phyloP scores from a whole-genome alignment of 2,329 filamentous ascomycete species.

The Cytospora piceae region DNA sequence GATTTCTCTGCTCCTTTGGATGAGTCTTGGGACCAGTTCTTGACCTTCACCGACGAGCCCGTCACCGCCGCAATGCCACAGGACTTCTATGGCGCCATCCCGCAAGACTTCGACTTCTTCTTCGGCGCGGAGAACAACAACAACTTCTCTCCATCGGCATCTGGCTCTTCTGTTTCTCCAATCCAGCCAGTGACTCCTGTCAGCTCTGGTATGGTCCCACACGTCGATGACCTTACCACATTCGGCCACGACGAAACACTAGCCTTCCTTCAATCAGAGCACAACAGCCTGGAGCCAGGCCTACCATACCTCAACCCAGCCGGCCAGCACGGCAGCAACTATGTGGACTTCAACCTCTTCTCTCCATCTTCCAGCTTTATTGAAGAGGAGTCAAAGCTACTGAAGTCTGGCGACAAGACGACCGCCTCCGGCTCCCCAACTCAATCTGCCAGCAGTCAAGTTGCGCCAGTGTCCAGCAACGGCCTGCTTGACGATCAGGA shows the following conservation, averaged over 20 bases:
- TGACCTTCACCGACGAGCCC: conserved; percentile 26
- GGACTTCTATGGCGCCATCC: conserved; percentile 25
- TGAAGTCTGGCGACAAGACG: conserved; percentile 32
- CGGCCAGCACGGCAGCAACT: conserved; percentile 45
- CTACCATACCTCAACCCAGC: conserved; percentile 49
- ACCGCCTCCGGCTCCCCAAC: neutral
- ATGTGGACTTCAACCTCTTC: conserved; percentile 60
- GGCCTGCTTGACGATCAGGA: conserved; percentile 14
- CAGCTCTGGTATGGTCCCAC: conserved; percentile 21
- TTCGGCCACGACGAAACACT: conserved; percentile 32
- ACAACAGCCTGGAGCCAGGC: conserved; percentile 30
- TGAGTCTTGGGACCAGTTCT: conserved; percentile 27
- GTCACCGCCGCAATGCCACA: conserved; percentile 13
- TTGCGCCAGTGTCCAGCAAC: conserved; percentile 7
- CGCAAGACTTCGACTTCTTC: conserved; percentile 29
- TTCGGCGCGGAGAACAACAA: conserved; percentile 15
- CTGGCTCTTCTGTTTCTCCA: conserved; percentile 27
- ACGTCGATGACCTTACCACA: conserved; percentile 23
- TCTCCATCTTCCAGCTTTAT: conserved; percentile 53
- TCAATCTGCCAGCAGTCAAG: conserved; percentile 6
- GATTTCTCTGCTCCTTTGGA: conserved; percentile 19
- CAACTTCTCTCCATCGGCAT: conserved; percentile 20
- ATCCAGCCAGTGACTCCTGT: conserved; percentile 27
- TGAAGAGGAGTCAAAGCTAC: conserved; percentile 49
- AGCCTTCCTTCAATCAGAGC: conserved; percentile 13